These are phyloP conservation scores for Boletus rubroflammeus DNA, from an alignment of 768 basidiomycete genomes.

Conservation along the genomic window DNA sequence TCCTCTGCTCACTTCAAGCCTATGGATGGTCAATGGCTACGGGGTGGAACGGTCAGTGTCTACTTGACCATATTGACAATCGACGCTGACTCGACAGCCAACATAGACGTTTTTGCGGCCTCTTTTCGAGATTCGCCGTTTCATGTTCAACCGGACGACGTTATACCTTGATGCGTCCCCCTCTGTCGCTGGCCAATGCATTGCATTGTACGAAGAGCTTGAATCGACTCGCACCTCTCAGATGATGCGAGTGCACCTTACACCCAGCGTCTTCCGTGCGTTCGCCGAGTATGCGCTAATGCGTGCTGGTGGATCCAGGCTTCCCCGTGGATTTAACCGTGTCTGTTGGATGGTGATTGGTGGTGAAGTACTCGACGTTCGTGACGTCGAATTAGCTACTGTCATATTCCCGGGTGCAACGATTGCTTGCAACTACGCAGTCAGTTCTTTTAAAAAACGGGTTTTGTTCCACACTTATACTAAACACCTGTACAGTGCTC, in stretches of 20 bases:
- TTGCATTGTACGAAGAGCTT: constrained; percentile 9
- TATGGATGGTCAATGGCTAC: constrained; percentile 17
- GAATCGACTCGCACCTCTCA: constrained; percentile 13
- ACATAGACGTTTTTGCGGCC: constrained; percentile 14
- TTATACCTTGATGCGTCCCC: constrained; percentile 9
- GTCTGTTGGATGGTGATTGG: constrained; percentile 19
- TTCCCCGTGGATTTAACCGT: constrained; percentile 16
- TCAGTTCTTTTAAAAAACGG: not conserved
- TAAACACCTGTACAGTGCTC: constrained; percentile 6
- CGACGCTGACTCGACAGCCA: not conserved
- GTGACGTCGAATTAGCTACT: constrained; percentile 11
- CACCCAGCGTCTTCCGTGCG: constrained; percentile 15
- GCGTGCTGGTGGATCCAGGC: constrained; percentile 7
- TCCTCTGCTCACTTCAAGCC: constrained; percentile 5
- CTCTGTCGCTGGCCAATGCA: constrained; percentile 10
- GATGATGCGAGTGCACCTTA: constrained; percentile 13
- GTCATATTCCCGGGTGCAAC: constrained; percentile 11
- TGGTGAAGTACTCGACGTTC: constrained; percentile 8
- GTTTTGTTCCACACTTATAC: not conserved
- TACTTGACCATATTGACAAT: not conserved
- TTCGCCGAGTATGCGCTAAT: constrained; percentile 13
- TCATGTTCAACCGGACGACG: constrained; percentile 17
- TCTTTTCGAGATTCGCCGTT: constrained; percentile 17
- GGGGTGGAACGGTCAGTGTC: constrained; percentile 9
- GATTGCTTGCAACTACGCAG: constrained; percentile 15